Evolutionary conservation across 2,329 filamentous ascomycete species (phyloP).

Genomic region (Xylariaceae sp.): DNA sequence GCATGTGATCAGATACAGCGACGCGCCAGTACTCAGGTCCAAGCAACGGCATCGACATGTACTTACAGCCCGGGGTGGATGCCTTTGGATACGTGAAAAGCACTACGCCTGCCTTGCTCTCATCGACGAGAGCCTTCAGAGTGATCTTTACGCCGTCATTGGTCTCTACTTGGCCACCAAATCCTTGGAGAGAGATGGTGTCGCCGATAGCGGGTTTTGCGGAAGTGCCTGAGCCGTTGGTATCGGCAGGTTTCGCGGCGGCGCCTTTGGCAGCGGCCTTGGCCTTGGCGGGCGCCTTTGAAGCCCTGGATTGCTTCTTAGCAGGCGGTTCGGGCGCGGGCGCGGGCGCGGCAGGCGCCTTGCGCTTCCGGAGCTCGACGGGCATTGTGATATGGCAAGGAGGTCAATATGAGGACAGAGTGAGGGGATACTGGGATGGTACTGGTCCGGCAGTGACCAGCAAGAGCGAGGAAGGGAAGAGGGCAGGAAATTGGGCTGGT

Average conservation of each 20-base stretch:
- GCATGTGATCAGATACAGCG: slow-evolving; percentile 8
- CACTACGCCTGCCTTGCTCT: slow-evolving; percentile 81
- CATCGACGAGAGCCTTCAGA: slow-evolving; percentile 73
- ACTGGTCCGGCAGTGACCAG: neutral
- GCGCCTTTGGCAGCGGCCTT: slow-evolving; percentile 28
- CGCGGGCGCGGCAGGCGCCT: slow-evolving; percentile 40
- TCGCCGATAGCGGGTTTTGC: slow-evolving; percentile 51
- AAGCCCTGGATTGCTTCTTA: slow-evolving; percentile 37
- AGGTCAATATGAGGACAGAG: neutral
- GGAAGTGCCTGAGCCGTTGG: slow-evolving; percentile 35
- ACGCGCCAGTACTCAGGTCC: neutral
- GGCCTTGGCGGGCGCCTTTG: slow-evolving; percentile 30
- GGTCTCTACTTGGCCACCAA: slow-evolving; percentile 73
- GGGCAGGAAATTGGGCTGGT: neutral
- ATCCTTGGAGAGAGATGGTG: slow-evolving; percentile 52
- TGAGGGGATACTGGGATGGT: slow-evolving; percentile 6
- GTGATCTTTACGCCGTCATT: slow-evolving; percentile 78
- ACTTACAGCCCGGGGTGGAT: slow-evolving; percentile 88
- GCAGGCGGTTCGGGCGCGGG: slow-evolving; percentile 38
- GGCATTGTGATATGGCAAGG: slow-evolving; percentile 34
- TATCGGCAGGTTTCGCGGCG: slow-evolving; percentile 25
- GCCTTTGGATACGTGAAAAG: slow-evolving; percentile 96
- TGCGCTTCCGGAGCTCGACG: slow-evolving; percentile 44
- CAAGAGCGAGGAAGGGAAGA: neutral
- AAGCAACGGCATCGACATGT: neutral